Base-by-base conservation (phyloP, 306 rosid genomes). In the Lathyrus aphaca region DNA sequence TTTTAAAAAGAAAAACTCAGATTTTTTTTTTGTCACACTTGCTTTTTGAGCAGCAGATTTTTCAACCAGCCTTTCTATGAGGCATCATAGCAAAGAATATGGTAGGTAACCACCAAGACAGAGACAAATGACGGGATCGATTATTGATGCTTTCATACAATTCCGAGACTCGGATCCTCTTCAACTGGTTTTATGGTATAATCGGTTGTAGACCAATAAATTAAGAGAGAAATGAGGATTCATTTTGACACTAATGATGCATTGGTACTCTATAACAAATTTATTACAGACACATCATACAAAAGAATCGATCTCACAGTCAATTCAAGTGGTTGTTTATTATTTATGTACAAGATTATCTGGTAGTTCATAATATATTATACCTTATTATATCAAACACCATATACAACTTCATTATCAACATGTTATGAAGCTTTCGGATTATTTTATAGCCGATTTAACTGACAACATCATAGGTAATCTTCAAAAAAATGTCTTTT, bases 401-500 rank as follows among this genome's bases (percentile, higher is more conserved):
- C 54, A 51, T 66, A 46, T 63, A 58, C 66, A 64, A 57, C 55
- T 60, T 51, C 43, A 53, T 54, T 44, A 63, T 44, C 44, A 58
- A 51, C 71, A 39, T 46, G 59, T 17, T 62, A 25, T 39, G 60
- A 25, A 62, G 43, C 55, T 60, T 38, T 65, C 56, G 48, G 17
- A 73, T 14, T 25, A 73, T 73, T 30, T 39, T 50, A 21, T n/a
- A 68, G 10, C 15, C 16, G 49, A 61, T 46, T 38, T 67, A 37
- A 43, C 37, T 6, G 61, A 27, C 48, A 49, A 17, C 46, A 58
- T 44, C 45, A 61, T 44, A 44, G 32, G 56, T 35, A 73, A 71
- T 64, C 66, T 46, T 80, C 83, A 44, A 30, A 45, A 49, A 72
- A 49, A 48, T 54, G 81, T 70, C 87, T 77, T 79, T 75, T 79